Base-by-base conservation (phyloP, 352 stramenopile genomes). In the Hyaloperonospora brassicae region DNA sequence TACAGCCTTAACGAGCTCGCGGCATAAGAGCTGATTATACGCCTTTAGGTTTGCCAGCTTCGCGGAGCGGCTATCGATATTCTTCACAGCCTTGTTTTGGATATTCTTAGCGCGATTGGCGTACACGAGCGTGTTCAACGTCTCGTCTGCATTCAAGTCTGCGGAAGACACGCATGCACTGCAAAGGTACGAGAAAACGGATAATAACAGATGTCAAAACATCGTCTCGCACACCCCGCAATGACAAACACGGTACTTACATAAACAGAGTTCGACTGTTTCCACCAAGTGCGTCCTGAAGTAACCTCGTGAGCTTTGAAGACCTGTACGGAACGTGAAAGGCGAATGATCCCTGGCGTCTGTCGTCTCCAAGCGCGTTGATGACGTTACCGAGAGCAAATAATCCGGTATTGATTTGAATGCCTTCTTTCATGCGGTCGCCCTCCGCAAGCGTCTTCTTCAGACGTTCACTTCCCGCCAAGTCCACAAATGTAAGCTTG, bases 51-150 rank as follows among this genome's bases (percentile, higher is more conserved):
- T 71, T 17, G 81, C 55, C 0, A 95, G 47, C 49, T 95, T 80
- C 0, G 76, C 79, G 11, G 83, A 89, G 11, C 76, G 68, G n/a
- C 68, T 77, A 64, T 95, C 83, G 30, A 95, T 77, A 40, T 95
- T 95, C 48, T 95, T 95, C 23, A 95, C 71, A 3, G 84, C 84
- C 55, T 95, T 95, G 54, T 95, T 95, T 35, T 93, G 84, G 50
- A 95, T 95, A 46, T 93, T 93, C 45, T 87, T 89, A 6, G 84
- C 84, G 1, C 84, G 76, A 47, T 90, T 95, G 17, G 84, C 84
- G 35, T 95, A 95, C 38, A 91, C 83, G 7, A 95, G 68, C 2
- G 84, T 95, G 52, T 86, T 95, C 21, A 92, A 60, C 0, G 78
- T 90, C 57, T 95, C 84, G 27, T 70, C 76, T 11, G 66, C 56